Conservation (phyloP, 2,329 filamentous ascomycete genomes). For the Colletotrichum magnum region DNA sequence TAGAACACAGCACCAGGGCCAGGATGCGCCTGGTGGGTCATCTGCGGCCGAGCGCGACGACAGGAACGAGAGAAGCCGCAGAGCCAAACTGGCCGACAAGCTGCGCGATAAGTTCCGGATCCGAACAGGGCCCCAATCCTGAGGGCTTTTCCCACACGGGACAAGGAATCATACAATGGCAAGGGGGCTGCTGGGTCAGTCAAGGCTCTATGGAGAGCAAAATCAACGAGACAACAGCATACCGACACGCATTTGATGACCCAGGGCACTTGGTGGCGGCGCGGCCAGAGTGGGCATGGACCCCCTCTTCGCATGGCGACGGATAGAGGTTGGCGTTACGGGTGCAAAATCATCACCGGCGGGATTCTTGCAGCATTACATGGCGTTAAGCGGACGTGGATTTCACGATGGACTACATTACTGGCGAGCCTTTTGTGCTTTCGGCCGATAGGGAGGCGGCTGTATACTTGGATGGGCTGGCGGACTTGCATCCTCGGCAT, state of each 20-base stretch:
- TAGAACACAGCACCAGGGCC: slow-evolving; percentile 55
- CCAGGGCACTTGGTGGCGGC: neutral
- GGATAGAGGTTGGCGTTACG: slow-evolving; percentile 28
- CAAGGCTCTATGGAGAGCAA: neutral
- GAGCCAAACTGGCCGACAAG: slow-evolving; percentile 62
- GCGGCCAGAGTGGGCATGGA: slow-evolving; percentile 4
- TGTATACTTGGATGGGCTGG: neutral
- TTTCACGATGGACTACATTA: slow-evolving; percentile 11
- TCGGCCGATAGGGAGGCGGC: slow-evolving; percentile 1
- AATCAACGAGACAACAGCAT: slow-evolving; percentile 9
- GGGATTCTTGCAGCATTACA: slow-evolving; percentile 37
- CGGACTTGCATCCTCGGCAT: slow-evolving; percentile 5
- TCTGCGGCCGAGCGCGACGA: slow-evolving; percentile 50
- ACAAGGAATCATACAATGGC: neutral
- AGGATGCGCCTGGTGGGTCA: neutral
- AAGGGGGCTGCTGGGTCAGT: neutral
- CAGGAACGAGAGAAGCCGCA: slow-evolving; percentile 54
- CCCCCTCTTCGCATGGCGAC: slow-evolving; percentile 17
- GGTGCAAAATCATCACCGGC: slow-evolving; percentile 15
- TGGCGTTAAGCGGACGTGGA: slow-evolving; percentile 36
- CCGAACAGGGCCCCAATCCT: slow-evolving; percentile 60
- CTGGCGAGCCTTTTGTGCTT: slow-evolving; percentile 12
- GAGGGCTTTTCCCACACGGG: neutral
- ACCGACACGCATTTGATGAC: slow-evolving; percentile 9
- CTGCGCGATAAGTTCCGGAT: slow-evolving; percentile 69